These are phyloP conservation scores for Alternaria tenuissima DNA, from an alignment of 2,329 filamentous ascomycete species.

Conservation along the genomic window DNA sequence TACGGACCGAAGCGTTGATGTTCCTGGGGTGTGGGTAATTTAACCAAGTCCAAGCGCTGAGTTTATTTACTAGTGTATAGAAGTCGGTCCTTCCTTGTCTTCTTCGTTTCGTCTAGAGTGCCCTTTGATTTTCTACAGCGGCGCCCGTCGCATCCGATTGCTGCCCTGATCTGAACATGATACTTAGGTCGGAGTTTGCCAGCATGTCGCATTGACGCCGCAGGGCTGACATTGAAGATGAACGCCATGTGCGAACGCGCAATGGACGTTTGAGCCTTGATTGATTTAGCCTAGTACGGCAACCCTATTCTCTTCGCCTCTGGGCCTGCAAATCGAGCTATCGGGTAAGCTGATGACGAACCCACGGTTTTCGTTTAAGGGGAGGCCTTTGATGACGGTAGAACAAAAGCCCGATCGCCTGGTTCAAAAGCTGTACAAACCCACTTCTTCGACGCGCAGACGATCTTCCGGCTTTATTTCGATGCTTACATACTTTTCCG, in stretches of 20 bases:
- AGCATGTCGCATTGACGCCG: neutral
- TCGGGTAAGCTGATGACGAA: neutral
- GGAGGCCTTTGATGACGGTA: neutral
- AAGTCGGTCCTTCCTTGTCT: slow-evolving; percentile 11
- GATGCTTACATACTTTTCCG: slow-evolving; percentile 11
- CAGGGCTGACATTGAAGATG: neutral
- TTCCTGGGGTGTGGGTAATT: slow-evolving; percentile 1
- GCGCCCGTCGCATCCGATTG: slow-evolving; percentile 8
- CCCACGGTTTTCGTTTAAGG: neutral
- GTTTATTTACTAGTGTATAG: slow-evolving; percentile 9
- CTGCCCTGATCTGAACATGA: neutral
- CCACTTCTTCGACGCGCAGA: neutral
- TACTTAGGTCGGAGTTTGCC: neutral
- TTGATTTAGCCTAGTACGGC: neutral
- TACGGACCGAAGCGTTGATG: slow-evolving; percentile 12
- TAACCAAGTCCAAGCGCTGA: slow-evolving; percentile 3
- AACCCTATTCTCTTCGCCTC: slow-evolving; percentile 1
- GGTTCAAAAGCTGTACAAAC: neutral
- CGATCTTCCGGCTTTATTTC: slow-evolving; percentile 17
- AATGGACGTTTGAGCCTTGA: neutral
- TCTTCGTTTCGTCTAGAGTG: slow-evolving; percentile 12
- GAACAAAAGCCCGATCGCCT: neutral
- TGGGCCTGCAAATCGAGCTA: neutral
- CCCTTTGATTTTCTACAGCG: slow-evolving; percentile 2
- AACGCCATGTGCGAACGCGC: neutral